These are phyloP conservation scores for Pseudocercospora fuligena DNA, from an alignment of 2,329 filamentous ascomycete genomes.

Conservation along the genomic window DNA sequence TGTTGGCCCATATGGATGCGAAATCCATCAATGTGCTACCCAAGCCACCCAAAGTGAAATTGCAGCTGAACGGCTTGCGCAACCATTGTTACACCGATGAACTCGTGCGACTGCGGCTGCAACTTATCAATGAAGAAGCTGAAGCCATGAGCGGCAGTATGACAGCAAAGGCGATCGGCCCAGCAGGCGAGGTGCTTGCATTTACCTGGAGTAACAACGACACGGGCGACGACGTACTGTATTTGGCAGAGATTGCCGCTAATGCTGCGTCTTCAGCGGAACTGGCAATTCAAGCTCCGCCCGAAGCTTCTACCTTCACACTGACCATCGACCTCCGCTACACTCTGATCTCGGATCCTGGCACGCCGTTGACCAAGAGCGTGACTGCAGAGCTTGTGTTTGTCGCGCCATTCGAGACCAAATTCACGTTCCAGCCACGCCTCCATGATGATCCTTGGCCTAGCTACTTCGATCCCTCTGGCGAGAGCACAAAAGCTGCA, in stretches of 20 bases:
- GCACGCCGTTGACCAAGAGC: conserved; percentile 79
- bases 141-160: conserved; percentile 74
- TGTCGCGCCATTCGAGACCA: conserved; percentile 85
- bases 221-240: conserved; percentile 20
- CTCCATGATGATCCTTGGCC: conserved; percentile 83
- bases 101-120: conserved; percentile 68
- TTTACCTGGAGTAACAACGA: conserved; percentile 40
- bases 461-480: conserved; percentile 70
- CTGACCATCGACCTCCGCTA: conserved; percentile 77
- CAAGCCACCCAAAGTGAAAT: conserved; percentile 87
- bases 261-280: conserved; percentile 21
- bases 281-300: conserved; percentile 44
- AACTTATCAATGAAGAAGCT: conserved; percentile 81
- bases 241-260: conserved; percentile 18
- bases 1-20: conserved; percentile 50
- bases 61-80: conserved; percentile 66
- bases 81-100: conserved; percentile 88
- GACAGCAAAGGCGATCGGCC: conserved; percentile 54
- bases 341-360: conserved; percentile 75
- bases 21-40: conserved; percentile 74
- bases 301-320: conserved; percentile 63
- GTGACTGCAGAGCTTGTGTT: conserved; percentile 72
- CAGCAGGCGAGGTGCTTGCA: conserved; percentile 20
- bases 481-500: conserved; percentile 36
- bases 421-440: conserved; percentile 82